These are phyloP conservation scores for Phellopilus nigrolimitatus DNA, from an alignment of 1,284 basidiomycete genomes.

Conservation along the genomic window DNA sequence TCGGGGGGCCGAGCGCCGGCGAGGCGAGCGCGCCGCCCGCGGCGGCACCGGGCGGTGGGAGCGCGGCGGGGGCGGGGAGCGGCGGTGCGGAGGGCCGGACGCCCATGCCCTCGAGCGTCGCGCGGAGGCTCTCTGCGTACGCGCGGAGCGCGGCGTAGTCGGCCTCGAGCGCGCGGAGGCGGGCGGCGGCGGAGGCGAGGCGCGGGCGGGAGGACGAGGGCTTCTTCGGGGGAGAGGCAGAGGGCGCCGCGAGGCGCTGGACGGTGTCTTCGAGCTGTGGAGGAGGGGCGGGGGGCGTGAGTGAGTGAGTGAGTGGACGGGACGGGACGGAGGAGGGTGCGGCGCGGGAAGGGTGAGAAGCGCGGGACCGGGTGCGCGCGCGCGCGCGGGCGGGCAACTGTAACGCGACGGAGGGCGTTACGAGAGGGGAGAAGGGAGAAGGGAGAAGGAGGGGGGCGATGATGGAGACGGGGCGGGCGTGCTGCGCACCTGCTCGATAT, in stretches of 20 bases:
- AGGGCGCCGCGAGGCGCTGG: conserved; percentile 69
- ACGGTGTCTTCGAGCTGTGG: conserved; percentile 74
- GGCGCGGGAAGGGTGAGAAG: conserved; percentile 21
- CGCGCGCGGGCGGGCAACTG: neutral
- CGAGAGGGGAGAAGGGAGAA: conserved; percentile 7
- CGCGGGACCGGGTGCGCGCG: conserved; percentile 9
- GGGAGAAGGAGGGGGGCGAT: neutral
- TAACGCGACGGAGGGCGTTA: neutral
- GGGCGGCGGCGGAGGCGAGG: neutral
- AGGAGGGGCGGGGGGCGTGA: conserved; percentile 5
- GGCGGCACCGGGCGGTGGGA: neutral
- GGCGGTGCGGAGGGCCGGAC: neutral
- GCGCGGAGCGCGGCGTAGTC: neutral
- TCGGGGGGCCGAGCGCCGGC: neutral
- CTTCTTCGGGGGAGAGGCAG: conserved; percentile 61
- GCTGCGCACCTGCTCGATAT: conserved; percentile 75
- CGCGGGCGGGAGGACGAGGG: conserved; percentile 1
- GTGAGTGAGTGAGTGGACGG: conserved; percentile 8
- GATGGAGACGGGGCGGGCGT: neutral
- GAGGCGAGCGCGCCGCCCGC: too few species aligned
- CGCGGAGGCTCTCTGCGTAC: conserved; percentile 1
- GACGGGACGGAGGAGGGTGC: neutral
- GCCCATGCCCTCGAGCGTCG: neutral
- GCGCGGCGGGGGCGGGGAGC: neutral
- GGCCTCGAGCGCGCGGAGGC: conserved; percentile 5